These are phyloP conservation scores for Punctularia strigosozonata DNA, from an alignment of 768 basidiomycete species.

Conservation along the genomic window DNA sequence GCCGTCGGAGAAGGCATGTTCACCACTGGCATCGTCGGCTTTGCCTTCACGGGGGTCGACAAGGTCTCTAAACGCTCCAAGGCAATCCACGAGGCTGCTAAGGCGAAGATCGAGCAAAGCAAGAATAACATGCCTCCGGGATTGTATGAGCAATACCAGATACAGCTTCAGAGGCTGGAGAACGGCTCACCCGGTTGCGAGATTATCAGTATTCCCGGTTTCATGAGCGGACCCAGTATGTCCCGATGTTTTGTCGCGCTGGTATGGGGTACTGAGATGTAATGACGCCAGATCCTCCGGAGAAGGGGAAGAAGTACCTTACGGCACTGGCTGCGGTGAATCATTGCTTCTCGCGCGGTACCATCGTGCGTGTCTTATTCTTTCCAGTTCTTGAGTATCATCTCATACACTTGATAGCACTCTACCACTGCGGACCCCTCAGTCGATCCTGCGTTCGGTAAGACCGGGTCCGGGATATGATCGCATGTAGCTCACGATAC, in stretches of 20 bases:
- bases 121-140: constrained; percentile 4
- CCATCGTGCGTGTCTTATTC: constrained; percentile 13
- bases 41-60: background rate
- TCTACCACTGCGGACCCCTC: constrained; percentile 14
- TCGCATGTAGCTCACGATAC: too few species aligned
- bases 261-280: background rate
- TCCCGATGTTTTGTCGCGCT: background rate
- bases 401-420: background rate
- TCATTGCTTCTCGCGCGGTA: constrained; percentile 19
- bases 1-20: constrained; percentile 5
- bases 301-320: constrained; percentile 15
- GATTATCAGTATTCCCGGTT: constrained; percentile 11
- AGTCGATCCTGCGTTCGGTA: constrained; percentile 11
- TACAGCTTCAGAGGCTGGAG: constrained; percentile 12
- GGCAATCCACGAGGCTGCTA: background rate
- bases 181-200: constrained; percentile 11
- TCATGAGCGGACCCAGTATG: constrained; percentile 1
- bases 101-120: background rate
- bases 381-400: background rate
- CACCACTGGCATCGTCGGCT: constrained; percentile 2
- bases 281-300: constrained; percentile 5
- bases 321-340: constrained; percentile 12
- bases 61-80: background rate
- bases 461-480: too few species aligned
- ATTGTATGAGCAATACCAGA: constrained; percentile 13